Evolutionary conservation across 2,329 filamentous ascomycete genomes (phyloP).

Genomic region (Berkeleyomyces rouxiae): DNA sequence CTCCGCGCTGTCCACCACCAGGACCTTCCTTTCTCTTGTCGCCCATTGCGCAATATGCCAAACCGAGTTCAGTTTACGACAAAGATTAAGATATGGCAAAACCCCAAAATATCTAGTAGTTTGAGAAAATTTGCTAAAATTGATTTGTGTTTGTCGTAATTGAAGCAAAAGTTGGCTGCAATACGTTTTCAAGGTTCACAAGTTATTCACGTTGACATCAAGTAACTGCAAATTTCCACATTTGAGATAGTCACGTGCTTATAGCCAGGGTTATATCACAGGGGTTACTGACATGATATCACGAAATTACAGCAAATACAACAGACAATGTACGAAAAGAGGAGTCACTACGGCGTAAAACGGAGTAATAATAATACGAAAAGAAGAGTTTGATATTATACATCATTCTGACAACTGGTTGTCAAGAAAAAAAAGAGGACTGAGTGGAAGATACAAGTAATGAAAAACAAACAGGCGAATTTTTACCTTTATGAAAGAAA

Average conservation of each 20-base stretch:
- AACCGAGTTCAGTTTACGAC: not conserved
- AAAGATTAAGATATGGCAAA: not conserved
- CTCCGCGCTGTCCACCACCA: conserved; percentile 16
- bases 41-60: not conserved
- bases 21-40: conserved; percentile 15
- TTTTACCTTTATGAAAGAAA: not conserved
- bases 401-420: not conserved
- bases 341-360: not conserved
- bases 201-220: not conserved
- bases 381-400: not conserved
- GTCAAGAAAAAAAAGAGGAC: not conserved
- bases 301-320: too few relatives aligned
- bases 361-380: not conserved
- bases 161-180: not conserved
- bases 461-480: not conserved
- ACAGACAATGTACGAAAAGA: not conserved
- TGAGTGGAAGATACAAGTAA: not conserved
- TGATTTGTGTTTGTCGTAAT: not conserved
- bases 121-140: not conserved
- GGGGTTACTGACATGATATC: not conserved
- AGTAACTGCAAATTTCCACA: not conserved
- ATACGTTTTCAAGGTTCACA: not conserved
- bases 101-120: not conserved
- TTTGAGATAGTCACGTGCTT: not conserved
- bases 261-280: not conserved